phyloP scores from a whole-genome alignment of 345 rosid species.

The Excoecaria cochinchinensis region DNA sequence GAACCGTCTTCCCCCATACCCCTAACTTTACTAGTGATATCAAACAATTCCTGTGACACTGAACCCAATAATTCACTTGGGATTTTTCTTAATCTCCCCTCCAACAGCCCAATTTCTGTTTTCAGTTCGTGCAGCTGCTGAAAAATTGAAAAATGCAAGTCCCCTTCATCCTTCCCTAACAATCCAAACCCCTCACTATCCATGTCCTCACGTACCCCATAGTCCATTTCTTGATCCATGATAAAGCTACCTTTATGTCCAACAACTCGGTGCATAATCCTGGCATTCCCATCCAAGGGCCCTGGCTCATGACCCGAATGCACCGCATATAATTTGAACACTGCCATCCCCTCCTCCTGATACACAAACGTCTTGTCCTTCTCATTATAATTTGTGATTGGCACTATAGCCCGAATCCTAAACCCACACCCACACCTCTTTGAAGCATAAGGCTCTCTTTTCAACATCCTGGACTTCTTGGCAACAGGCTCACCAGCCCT shows the following conservation, averaged over 20 bases:
- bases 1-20: conserved; percentile 66
- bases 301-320: conserved; percentile 99
- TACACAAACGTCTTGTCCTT: conserved; percentile 93
- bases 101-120: conserved; percentile 63
- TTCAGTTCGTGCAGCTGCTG: conserved; percentile 84
- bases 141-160: conserved; percentile 57
- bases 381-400: conserved; percentile 88
- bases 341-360: conserved; percentile 92
- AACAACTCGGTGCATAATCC: conserved; percentile 95
- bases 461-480: conserved; percentile 83
- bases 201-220: conserved; percentile 83
- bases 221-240: conserved; percentile 73
- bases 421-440: conserved; percentile 97
- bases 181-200: conserved; percentile 65
- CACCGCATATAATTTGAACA: conserved; percentile 89
- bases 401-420: conserved; percentile 95
- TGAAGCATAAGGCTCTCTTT: conserved; percentile 96
- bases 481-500: conserved; percentile 93
- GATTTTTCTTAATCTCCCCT: conserved; percentile 66
- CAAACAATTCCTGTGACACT: conserved; percentile 75
- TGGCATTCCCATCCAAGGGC: conserved; percentile 91
- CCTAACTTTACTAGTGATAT: conserved; percentile 65
- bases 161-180: conserved; percentile 69
- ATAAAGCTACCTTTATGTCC: conserved; percentile 77
- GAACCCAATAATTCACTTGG: conserved; percentile 59